These are phyloP conservation scores for Knufia petricola DNA, from an alignment of 2,329 filamentous ascomycete species.

Conservation along the genomic window DNA sequence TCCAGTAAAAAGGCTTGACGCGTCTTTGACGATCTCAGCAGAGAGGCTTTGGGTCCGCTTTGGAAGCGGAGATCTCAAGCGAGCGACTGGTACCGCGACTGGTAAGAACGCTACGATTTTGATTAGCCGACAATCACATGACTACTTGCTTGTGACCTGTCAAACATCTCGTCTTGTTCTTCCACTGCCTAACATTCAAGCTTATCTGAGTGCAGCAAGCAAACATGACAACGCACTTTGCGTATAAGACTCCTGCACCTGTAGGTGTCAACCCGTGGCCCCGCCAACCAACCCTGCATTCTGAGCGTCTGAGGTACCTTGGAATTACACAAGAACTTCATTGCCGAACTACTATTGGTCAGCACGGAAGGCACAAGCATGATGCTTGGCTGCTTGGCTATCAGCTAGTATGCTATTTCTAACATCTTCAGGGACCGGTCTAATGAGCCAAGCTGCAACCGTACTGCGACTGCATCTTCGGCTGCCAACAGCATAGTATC, in stretches of 20 bases:
- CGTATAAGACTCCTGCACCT: background rate
- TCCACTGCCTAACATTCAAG: too few species aligned
- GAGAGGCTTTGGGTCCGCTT: too few species aligned
- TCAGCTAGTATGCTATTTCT: background rate
- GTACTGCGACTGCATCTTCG: background rate
- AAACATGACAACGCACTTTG: conserved; percentile 4
- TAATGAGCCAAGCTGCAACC: too few species aligned
- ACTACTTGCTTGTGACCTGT: too few species aligned
- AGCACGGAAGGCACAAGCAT: background rate
- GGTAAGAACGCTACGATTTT: too few species aligned
- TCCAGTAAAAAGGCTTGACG: too few species aligned
- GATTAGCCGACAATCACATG: too few species aligned
- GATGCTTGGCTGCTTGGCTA: background rate
- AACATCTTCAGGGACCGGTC: background rate
- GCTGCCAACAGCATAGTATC: background rate
- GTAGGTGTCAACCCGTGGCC: background rate
- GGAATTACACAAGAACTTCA: background rate
- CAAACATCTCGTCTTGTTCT: too few species aligned
- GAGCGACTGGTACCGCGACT: too few species aligned
- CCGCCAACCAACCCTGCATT: background rate
- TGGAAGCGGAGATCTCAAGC: too few species aligned
- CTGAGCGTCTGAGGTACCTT: background rate
- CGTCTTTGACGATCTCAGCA: too few species aligned
- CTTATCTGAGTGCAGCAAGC: background rate
- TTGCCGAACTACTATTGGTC: background rate